Base-by-base conservation (phyloP, 2,329 filamentous ascomycete genomes). In the Cladosporium sp. region DNA sequence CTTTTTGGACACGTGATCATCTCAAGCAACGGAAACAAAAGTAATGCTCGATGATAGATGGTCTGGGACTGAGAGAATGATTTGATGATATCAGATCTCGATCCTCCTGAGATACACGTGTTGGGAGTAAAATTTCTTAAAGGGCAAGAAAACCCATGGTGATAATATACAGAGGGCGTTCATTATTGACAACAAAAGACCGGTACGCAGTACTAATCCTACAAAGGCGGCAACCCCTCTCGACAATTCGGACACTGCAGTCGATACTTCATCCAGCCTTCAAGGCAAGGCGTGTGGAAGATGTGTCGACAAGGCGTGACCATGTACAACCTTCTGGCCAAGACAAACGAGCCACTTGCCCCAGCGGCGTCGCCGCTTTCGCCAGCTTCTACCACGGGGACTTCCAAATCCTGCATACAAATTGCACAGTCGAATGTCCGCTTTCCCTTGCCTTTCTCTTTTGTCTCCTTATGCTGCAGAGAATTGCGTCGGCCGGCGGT, bases 221-320 rank as follows among this genome's bases (percentile, higher is more conserved):
- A 97, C 71, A 96, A 75, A 43, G 92, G 90, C 54, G 93, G 93
- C 68, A 97, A 74, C 60, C 89, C 88, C 76, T 97, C 92, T 66
- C 94, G 83, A 75, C 94, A 97, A 65, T 96, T 97, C 1, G 94
- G 94, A 76, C 94, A 99, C 76, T 96, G 91, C 69, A 99, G 75
- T 59, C 93, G 79, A 72, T 95, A 92, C 70, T 90, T 84, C 89
- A 99, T 94, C 94, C 94, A 97, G 39, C 91, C 92, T 76, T 97
- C 93, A 65, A 99, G 77, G 74, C 94, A 99, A 34, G 82, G 80
- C 59, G 87, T 94, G 72, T 99, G 94, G 72, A 99, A 99, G 51
- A 97, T 92, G 76, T 99, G 94, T 58, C 92, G 81, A 74, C 94
- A 99, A 50, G 94, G 94, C 59, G 94, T 99, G 20, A 97, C 90